These are phyloP conservation scores for Apiospora arundinis DNA, from an alignment of 2,329 filamentous ascomycete species.

Conservation along the genomic window DNA sequence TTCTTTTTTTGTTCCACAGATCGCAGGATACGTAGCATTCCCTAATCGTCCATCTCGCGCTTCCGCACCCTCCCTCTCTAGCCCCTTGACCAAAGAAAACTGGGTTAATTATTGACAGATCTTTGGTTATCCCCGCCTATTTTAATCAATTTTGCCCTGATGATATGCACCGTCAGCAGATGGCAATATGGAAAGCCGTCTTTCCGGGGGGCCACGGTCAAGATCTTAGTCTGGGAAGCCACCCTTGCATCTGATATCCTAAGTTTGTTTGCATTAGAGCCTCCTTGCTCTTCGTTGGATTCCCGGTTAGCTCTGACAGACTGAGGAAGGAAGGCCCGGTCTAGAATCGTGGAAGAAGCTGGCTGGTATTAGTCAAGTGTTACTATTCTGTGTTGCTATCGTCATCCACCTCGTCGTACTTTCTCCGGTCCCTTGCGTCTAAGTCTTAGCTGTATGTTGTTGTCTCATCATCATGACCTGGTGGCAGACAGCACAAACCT, in stretches of 20 bases:
- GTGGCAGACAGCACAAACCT: background rate
- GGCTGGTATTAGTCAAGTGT: background rate
- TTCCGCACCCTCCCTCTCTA: slow-evolving; percentile 1
- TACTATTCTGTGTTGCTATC: slow-evolving; percentile 6
- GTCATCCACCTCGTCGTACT: slow-evolving; percentile 4
- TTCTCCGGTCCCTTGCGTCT: slow-evolving; percentile 1
- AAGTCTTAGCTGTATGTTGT: background rate
- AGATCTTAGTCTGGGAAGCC: background rate
- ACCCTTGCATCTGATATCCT: background rate
- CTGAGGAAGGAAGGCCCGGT: background rate
- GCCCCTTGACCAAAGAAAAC: background rate
- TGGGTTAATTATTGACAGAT: background rate
- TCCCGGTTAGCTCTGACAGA: background rate
- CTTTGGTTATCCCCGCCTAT: background rate
- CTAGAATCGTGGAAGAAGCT: slow-evolving; percentile 1
- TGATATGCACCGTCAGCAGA: background rate
- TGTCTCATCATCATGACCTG: slow-evolving; percentile 19
- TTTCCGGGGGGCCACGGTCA: background rate
- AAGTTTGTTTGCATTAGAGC: slow-evolving; percentile 10
- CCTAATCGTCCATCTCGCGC: background rate
- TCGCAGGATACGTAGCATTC: background rate
- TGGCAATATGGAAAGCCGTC: slow-evolving; percentile 6
- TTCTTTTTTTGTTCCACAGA: slow-evolving; percentile 23
- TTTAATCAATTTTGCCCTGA: background rate
- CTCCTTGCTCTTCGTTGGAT: background rate